Percentiles rank a stretch among this genome's conserved stretches.
phyloP scores from a whole-genome alignment of 108 stramenopile species.

The Cyclotella distinguenda region DNA sequence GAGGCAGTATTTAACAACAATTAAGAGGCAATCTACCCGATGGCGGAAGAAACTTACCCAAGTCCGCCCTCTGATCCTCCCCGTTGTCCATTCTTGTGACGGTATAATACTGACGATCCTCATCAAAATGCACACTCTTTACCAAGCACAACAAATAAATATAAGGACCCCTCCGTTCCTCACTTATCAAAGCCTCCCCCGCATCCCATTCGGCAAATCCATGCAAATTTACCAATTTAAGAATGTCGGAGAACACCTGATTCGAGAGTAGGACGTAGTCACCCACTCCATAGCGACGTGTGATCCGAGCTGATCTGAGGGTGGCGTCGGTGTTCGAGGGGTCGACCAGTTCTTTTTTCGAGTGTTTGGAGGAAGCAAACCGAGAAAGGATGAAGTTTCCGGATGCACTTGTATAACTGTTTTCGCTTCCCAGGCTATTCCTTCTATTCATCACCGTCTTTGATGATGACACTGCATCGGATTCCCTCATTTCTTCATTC shows the following conservation, averaged over 20 bases:
- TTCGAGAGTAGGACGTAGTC: constrained; percentile 42
- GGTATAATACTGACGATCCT: constrained; percentile 72
- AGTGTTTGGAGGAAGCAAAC: too few species aligned
- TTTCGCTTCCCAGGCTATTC: too few species aligned
- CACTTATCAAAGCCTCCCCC: constrained; percentile 49
- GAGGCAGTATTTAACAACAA: background rate
- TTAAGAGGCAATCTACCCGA: constrained; percentile 16
- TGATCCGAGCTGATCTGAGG: too few species aligned
- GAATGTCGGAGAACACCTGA: constrained; percentile 6
- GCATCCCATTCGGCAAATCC: constrained; percentile 57
- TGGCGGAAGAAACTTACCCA: constrained; percentile 36
- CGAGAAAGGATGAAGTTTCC: too few species aligned
- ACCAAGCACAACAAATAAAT: constrained; percentile 62
- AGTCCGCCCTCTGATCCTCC: constrained; percentile 62
- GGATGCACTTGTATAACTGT: too few species aligned
- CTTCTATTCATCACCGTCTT: too few species aligned
- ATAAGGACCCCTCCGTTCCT: constrained; percentile 66
- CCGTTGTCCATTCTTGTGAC: constrained; percentile 64
- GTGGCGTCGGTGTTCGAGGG: too few species aligned
- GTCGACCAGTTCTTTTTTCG: too few species aligned
- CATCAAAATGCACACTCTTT: constrained; percentile 67
- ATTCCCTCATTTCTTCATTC: too few species aligned
- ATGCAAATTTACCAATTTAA: constrained; percentile 48
- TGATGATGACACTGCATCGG: too few species aligned
- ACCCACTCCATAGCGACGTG: constrained; percentile 29